Percentiles rank a stretch among this genome's conserved stretches.
Conservation (phyloP, 495 filamentous ascomycete genomes). For the Talaromyces proteolyticus region DNA sequence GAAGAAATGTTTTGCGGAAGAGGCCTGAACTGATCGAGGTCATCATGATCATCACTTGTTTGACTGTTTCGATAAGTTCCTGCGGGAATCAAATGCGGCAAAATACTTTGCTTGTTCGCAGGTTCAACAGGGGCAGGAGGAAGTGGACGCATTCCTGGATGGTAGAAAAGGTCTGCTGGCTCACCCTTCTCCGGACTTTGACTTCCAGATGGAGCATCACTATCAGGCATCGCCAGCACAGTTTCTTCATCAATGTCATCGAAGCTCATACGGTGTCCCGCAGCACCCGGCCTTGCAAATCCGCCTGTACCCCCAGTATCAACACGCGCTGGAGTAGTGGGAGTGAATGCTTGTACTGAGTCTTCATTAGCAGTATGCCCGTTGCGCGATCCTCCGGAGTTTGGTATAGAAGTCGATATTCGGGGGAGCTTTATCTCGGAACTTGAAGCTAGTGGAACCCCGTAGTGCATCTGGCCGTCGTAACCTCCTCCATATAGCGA, state of each 20-base stretch:
- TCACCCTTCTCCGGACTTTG: constrained; percentile 54
- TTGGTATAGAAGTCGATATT: constrained; percentile 9
- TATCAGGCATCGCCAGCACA: constrained; percentile 41
- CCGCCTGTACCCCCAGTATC: constrained; percentile 86
- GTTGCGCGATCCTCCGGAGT: constrained; percentile 9
- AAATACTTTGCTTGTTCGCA: constrained; percentile 34
- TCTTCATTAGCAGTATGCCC: constrained; percentile 19
- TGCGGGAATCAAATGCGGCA: constrained; percentile 48
- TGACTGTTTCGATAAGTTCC: constrained; percentile 41
- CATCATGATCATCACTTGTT: constrained; percentile 22
- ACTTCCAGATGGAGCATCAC: constrained; percentile 45
- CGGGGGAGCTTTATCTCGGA: constrained; percentile 13
- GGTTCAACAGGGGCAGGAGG: constrained; percentile 67
- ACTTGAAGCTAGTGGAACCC: constrained; percentile 40
- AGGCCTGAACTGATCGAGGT: constrained; percentile 37
- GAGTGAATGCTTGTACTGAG: constrained; percentile 56
- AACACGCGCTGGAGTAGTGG: constrained; percentile 49
- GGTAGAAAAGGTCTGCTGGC: constrained; percentile 88
- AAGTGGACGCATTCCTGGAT: constrained; percentile 77
- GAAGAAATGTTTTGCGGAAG: constrained; percentile 34
- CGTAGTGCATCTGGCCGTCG: constrained; percentile 66
- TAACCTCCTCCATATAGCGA: constrained; percentile 70
- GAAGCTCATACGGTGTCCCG: constrained; percentile 70
- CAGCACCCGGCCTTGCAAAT: constrained; percentile 62
- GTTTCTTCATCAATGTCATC: constrained; percentile 83